Evolutionary conservation across 768 basidiomycete genomes (phyloP).

Genomic region (Botryobasidium botryosum): DNA sequence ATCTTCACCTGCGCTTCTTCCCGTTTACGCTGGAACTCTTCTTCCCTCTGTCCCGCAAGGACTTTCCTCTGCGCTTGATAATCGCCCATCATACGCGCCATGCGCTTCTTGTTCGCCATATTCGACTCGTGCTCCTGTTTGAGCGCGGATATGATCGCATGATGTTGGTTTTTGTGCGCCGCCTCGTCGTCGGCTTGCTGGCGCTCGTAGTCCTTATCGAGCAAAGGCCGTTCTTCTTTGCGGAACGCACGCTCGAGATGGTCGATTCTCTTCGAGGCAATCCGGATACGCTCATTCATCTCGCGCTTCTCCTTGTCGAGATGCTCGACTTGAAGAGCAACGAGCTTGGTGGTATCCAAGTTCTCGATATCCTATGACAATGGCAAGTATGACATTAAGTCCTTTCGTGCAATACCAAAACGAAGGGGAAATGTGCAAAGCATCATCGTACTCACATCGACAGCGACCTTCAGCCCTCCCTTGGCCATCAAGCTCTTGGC

Average conservation of each 20-base stretch:
- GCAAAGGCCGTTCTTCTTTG: conserved; percentile 77
- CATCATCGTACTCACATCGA: conserved; percentile 35
- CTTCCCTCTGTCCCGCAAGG: conserved; percentile 39
- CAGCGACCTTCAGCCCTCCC: conserved; percentile 53
- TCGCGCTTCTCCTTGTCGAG: conserved; percentile 94
- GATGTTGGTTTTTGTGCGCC: conserved; percentile 47
- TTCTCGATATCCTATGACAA: conserved; percentile 53
- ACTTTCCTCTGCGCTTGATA: conserved; percentile 36
- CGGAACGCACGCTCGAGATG: conserved; percentile 90
- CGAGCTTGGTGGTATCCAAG: conserved; percentile 70
- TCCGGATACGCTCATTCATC: conserved; percentile 60
- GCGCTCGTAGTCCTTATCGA: conserved; percentile 67
- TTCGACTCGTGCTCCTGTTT: conserved; percentile 44
- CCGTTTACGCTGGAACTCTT: conserved; percentile 45
- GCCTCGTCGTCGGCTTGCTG: conserved; percentile 67
- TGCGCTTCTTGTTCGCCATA: conserved; percentile 54
- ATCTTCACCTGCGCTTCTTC: conserved; percentile 49
- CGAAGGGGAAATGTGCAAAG: too few species aligned
- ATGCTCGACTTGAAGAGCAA: conserved; percentile 83
- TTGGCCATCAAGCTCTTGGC: conserved; percentile 65
- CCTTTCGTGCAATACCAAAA: conserved; percentile 5
- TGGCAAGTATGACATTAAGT: conserved; percentile 5
- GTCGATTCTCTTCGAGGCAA: conserved; percentile 78
- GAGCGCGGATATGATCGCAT: conserved; percentile 37
- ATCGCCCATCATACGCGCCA: conserved; percentile 57